phyloP scores from a whole-genome alignment of 208 protist genomes.

The Leishmania tropica region DNA sequence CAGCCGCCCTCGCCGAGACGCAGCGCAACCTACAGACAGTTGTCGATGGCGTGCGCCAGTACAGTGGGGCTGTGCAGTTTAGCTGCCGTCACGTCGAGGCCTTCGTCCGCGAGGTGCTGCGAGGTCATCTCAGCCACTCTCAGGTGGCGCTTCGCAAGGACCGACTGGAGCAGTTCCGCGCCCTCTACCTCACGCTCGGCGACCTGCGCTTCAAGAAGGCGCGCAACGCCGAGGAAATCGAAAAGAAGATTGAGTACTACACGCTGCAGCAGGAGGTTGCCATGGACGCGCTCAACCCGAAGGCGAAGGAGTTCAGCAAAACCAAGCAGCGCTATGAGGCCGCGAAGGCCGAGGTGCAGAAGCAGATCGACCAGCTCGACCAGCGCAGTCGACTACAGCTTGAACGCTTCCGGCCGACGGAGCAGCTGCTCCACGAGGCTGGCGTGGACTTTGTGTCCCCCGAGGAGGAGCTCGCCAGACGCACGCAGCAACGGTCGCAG shows the following conservation, averaged over 20 bases:
- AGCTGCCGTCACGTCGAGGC: conserved; percentile 37
- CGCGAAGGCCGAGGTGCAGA: conserved; percentile 58
- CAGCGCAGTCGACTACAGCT: conserved; percentile 54
- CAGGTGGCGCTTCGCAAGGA: conserved; percentile 62
- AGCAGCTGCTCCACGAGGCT: conserved; percentile 57
- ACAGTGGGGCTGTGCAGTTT: conserved; percentile 37
- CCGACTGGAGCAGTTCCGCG: conserved; percentile 75
- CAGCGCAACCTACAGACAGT: conserved; percentile 38
- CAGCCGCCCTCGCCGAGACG: conserved; percentile 50
- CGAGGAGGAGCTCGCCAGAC: conserved; percentile 62
- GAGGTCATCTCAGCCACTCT: conserved; percentile 28
- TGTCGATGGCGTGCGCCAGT: conserved; percentile 28
- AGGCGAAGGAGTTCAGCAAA: conserved; percentile 87
- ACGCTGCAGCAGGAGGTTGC: conserved; percentile 84
- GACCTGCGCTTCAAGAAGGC: conserved; percentile 90
- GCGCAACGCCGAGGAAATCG: conserved; percentile 72
- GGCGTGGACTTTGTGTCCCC: conserved; percentile 74
- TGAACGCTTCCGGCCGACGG: conserved; percentile 73
- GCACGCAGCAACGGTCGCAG: conserved; percentile 62
- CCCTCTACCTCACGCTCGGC: conserved; percentile 85
- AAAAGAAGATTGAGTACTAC: conserved; percentile 85
- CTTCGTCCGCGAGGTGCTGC: conserved; percentile 47
- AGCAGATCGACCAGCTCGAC: conserved; percentile 58
- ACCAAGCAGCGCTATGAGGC: conserved; percentile 71
- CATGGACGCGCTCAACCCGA: conserved; percentile 89